Evolutionary conservation across 768 basidiomycete genomes (phyloP).

Genomic region (Kwoniella newhampshirensis): DNA sequence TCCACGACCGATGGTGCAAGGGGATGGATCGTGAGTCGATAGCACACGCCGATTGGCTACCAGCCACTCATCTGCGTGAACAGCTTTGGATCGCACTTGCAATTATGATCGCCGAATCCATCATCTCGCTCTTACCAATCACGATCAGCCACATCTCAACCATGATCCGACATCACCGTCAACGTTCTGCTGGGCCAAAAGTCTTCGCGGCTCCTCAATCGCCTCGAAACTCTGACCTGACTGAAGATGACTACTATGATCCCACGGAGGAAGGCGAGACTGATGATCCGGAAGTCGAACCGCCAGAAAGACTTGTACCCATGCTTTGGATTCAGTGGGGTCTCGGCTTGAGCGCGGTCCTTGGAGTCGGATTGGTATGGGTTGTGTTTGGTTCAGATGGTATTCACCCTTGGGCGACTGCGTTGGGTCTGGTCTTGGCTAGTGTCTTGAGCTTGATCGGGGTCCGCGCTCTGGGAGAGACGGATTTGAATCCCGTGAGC

Average conservation of each 20-base stretch:
- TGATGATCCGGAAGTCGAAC: conserved; percentile 68
- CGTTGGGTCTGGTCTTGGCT: conserved; percentile 78
- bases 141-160: conserved; percentile 56
- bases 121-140: conserved; percentile 81
- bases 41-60: no score
- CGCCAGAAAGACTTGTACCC: conserved; percentile 75
- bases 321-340: conserved; percentile 73
- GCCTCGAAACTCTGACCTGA: conserved; percentile 18
- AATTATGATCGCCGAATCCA: conserved; percentile 89
- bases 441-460: conserved; percentile 83
- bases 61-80: no score
- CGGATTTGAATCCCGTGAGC: conserved; percentile 65
- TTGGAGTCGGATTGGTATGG: conserved; percentile 81
- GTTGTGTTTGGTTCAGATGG: conserved; percentile 84
- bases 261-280: conserved; percentile 48
- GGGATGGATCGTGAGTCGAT: conserved; percentile 53
- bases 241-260: conserved; percentile 44
- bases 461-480: conserved; percentile 91
- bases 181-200: conserved; percentile 27
- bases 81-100: conserved; percentile 91
- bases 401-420: conserved; percentile 91
- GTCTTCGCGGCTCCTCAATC: conserved; percentile 33
- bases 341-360: conserved; percentile 61
- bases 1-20: conserved; percentile 86
- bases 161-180: conserved; percentile 27